phyloP scores from a whole-genome alignment of 805 yeast species.

The Tetrapisispora pingtungensis region DNA sequence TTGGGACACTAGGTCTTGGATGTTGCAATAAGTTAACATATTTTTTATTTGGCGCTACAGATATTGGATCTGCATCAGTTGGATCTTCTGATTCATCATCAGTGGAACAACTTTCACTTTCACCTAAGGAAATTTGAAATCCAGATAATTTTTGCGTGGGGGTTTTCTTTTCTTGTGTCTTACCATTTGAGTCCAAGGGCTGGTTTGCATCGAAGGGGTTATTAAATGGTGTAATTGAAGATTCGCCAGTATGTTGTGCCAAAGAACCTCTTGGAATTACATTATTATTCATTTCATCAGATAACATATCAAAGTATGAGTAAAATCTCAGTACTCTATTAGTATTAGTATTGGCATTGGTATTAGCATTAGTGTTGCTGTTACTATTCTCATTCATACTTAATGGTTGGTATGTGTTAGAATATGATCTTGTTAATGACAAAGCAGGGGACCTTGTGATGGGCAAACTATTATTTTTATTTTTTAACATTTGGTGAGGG shows the following conservation, averaged over 20 bases:
- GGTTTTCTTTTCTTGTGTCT: slow-evolving; percentile 1
- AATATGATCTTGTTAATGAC: slow-evolving; percentile 1
- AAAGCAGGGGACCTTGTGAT: slow-evolving; percentile 9
- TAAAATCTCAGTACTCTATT: slow-evolving; percentile 39
- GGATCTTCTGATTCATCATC: slow-evolving; percentile 18
- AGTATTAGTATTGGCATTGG: slow-evolving; percentile 6
- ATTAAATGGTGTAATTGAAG: neutral
- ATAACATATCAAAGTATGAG: slow-evolving; percentile 72
- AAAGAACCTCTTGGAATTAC: neutral
- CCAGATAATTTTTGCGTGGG: slow-evolving; percentile 4
- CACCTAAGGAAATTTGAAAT: slow-evolving; percentile 24
- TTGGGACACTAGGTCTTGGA: neutral
- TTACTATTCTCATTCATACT: slow-evolving; percentile 3
- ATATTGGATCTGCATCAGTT: neutral
- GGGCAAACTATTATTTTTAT: neutral
- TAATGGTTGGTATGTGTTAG: slow-evolving; percentile 7
- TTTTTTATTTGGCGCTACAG: neutral
- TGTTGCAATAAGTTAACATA: neutral
- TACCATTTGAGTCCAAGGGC: neutral
- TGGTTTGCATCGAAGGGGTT: neutral
- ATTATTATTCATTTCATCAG: slow-evolving; percentile 35
- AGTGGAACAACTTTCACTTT: slow-evolving; percentile 20
- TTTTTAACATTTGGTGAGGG: slow-evolving; percentile 7
- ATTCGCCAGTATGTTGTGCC: neutral
- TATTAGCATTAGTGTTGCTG: slow-evolving; percentile 2